phyloP scores from a whole-genome alignment of 208 protist species.

The Trypanosoma congolense region DNA sequence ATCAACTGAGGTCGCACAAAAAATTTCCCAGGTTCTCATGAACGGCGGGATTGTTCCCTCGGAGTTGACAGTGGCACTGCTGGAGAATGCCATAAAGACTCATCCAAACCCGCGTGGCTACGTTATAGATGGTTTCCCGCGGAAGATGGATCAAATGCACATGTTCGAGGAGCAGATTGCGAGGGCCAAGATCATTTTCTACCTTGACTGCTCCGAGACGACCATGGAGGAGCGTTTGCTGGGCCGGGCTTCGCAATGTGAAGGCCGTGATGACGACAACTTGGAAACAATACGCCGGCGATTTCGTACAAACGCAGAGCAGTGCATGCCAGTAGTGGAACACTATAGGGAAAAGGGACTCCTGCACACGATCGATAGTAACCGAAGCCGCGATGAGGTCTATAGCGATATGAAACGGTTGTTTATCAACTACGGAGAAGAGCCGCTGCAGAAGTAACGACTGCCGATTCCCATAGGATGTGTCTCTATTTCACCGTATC shows the following conservation, averaged over 20 bases:
- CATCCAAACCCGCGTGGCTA: conserved; percentile 66
- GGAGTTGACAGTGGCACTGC: conserved; percentile 84
- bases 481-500: too few species aligned
- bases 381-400: conserved; percentile 54
- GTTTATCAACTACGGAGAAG: conserved; percentile 40
- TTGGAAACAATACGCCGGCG: conserved; percentile 61
- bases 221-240: conserved; percentile 76
- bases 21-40: conserved; percentile 63
- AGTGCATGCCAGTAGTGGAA: conserved; percentile 85
- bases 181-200: conserved; percentile 55
- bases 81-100: conserved; percentile 56
- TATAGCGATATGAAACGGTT: conserved; percentile 50
- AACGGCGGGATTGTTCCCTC: conserved; percentile 78
- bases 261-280: conserved; percentile 74
- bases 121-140: conserved; percentile 87
- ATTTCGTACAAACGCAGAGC: conserved; percentile 71
- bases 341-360: conserved; percentile 57
- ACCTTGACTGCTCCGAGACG: conserved; percentile 73
- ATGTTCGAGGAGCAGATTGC: conserved; percentile 84
- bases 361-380: conserved; percentile 63
- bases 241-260: conserved; percentile 26
- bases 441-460: conserved; percentile 3
- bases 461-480: too few species aligned
- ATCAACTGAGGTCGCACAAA: conserved; percentile 62
- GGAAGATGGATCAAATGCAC: conserved; percentile 75